Percentiles rank a stretch among this genome's conserved stretches.
Conservation (phyloP, 148 eudicot species). For the Heliosperma pusillum region DNA sequence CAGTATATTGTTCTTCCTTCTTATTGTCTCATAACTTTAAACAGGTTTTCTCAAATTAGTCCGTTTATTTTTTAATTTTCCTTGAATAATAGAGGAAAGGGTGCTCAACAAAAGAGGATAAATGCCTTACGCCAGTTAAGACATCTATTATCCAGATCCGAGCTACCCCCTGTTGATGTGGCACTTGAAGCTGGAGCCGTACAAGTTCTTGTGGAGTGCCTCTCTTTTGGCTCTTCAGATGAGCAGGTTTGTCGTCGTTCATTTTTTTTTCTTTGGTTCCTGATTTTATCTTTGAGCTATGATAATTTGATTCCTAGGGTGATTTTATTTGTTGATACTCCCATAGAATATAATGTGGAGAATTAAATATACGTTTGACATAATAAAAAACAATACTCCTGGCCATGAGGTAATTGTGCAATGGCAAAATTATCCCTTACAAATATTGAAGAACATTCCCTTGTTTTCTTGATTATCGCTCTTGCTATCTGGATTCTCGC, state of each 20-base stretch:
- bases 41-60: not conserved
- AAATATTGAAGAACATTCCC: not conserved
- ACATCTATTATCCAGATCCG: conserved; percentile 76
- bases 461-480: not conserved
- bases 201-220: conserved; percentile 75
- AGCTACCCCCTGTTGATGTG: conserved; percentile 91
- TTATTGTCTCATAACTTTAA: not conserved
- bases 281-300: not conserved
- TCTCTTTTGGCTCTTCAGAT: conserved; percentile 88
- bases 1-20: not conserved
- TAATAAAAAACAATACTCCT: not conserved
- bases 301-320: not conserved
- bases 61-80: not conserved
- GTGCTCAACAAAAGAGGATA: conserved; percentile 68
- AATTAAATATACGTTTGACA: not conserved
- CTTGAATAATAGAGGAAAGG: conserved; percentile 66
- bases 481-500: not conserved
- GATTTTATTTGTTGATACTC: not conserved
- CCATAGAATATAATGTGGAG: not conserved
- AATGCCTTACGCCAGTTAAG: conserved; percentile 72
- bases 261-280: not conserved
- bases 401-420: not conserved
- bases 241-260: conserved; percentile 66
- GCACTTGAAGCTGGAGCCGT: conserved; percentile 81
- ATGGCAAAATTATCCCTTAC: not conserved